phyloP scores from a whole-genome alignment of 495 filamentous ascomycete genomes.

The Aspergillus ellipticus region DNA sequence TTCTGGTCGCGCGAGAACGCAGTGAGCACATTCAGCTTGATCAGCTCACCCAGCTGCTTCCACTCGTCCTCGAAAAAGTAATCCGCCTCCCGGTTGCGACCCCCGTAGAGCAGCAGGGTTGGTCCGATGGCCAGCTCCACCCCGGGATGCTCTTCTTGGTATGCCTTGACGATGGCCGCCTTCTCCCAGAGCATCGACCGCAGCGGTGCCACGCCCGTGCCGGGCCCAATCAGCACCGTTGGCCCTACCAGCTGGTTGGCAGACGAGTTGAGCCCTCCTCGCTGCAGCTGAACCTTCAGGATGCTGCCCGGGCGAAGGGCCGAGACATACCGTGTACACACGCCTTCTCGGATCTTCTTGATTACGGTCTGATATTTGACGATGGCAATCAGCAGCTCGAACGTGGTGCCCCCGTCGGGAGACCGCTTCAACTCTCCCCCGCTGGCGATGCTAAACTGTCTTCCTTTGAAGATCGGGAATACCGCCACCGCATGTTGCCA shows the following conservation, averaged over 20 bases:
- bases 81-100: constrained; percentile 67
- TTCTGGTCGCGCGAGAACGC: constrained; percentile 81
- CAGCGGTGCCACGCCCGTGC: constrained; percentile 89
- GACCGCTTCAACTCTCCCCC: constrained; percentile 53
- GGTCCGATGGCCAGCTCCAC: constrained; percentile 29
- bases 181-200: constrained; percentile 73
- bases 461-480: constrained; percentile 69
- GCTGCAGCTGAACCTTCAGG: constrained; percentile 56
- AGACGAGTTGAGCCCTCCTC: constrained; percentile 52
- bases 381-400: constrained; percentile 84
- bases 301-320: constrained; percentile 53
- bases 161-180: constrained; percentile 38
- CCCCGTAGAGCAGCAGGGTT: constrained; percentile 69
- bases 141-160: constrained; percentile 29
- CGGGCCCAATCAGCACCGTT: constrained; percentile 77
- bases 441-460: constrained; percentile 87
- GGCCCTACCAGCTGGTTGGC: constrained; percentile 48
- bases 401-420: constrained; percentile 37
- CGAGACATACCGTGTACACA: constrained; percentile 84
- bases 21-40: constrained; percentile 56
- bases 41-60: constrained; percentile 36
- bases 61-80: constrained; percentile 81
- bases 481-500: constrained; percentile 64
- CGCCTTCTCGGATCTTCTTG: constrained; percentile 76
- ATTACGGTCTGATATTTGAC: constrained; percentile 90